Conservation (phyloP, 352 stramenopile species). For the Phytopythium delawarense region DNA sequence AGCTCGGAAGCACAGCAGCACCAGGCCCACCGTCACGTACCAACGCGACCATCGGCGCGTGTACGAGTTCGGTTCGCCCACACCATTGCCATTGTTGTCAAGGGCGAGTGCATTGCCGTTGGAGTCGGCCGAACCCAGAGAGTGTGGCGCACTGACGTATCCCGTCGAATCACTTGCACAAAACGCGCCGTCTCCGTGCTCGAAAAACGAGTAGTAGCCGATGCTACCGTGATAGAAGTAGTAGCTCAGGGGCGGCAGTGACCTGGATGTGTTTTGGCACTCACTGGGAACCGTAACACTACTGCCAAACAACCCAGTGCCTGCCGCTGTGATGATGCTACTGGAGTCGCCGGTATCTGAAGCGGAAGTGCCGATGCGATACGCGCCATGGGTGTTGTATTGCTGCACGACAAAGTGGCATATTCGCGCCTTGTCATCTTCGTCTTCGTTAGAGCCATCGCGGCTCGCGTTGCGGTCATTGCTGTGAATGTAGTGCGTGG, state of each 20-base stretch:
- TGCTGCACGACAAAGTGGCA: conserved; percentile 23
- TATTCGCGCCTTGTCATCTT: neutral
- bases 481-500: conserved; percentile 11
- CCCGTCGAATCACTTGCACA: conserved; percentile 16
- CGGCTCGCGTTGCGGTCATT: neutral
- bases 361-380: neutral
- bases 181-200: neutral
- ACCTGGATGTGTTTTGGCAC: neutral
- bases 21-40: conserved; percentile 17
- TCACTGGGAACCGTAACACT: neutral
- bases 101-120: conserved; percentile 16
- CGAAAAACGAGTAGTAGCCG: conserved; percentile 5
- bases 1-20: conserved; percentile 20
- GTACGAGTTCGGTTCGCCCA: neutral
- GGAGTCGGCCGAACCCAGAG: conserved; percentile 20
- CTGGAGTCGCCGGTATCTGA: neutral
- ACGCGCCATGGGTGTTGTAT: conserved; percentile 5
- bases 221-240: conserved; percentile 8
- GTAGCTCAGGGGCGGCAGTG: neutral
- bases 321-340: too few relatives aligned
- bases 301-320: neutral
- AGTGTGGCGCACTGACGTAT: conserved; percentile 15
- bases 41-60: conserved; percentile 22
- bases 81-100: neutral
- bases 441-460: neutral